phyloP scores from a whole-genome alignment of 2,329 filamentous ascomycete species.

The Sporothrix humicola region DNA sequence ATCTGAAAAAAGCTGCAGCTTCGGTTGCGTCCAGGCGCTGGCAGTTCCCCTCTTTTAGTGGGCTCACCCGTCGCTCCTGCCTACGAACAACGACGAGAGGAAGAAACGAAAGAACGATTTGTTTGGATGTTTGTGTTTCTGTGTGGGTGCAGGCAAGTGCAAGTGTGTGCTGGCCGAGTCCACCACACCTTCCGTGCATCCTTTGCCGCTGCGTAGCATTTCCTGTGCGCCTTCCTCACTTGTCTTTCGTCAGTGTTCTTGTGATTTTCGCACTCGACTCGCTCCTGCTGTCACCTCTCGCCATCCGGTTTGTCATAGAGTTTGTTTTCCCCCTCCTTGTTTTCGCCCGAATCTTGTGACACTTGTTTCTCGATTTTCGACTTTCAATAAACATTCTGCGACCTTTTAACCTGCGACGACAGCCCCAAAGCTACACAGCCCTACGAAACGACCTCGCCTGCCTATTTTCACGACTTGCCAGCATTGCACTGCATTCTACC shows the following conservation, averaged over 20 bases:
- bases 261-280: slow-evolving; percentile 3
- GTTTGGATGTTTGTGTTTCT: background rate
- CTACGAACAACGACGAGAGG: background rate
- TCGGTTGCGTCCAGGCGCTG: slow-evolving; percentile 9
- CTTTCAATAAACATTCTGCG: background rate
- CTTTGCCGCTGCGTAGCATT: slow-evolving; percentile 17
- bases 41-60: slow-evolving; percentile 28
- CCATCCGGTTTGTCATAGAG: background rate
- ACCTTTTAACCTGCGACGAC: background rate
- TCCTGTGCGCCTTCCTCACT: slow-evolving; percentile 5
- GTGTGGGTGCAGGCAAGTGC: background rate
- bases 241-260: slow-evolving; percentile 20
- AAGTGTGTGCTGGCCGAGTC: slow-evolving; percentile 27
- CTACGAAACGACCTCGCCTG: background rate
- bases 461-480: slow-evolving; percentile 12
- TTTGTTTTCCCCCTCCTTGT: background rate
- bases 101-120: background rate
- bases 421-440: background rate
- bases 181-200: slow-evolving; percentile 20
- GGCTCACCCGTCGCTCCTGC: slow-evolving; percentile 22
- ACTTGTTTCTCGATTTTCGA: background rate
- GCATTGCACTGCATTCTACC: slow-evolving; percentile 6
- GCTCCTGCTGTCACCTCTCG: slow-evolving; percentile 11
- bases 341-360: background rate
- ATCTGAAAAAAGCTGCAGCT: background rate